These are phyloP conservation scores for Didymellaceae sp. DNA, from an alignment of 2,329 filamentous ascomycete genomes.

Conservation along the genomic window DNA sequence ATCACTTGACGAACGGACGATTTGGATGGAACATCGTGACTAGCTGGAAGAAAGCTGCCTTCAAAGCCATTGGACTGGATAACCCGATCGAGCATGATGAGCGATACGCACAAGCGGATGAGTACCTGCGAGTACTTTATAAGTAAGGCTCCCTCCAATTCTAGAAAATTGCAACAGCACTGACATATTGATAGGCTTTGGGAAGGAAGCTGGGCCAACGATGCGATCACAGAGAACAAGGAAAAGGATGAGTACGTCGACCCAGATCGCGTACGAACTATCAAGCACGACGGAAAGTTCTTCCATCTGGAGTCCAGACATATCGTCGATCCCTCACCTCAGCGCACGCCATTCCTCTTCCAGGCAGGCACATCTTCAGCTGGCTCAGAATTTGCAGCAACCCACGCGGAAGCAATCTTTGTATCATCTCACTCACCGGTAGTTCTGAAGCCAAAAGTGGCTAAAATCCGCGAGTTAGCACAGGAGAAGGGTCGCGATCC, in stretches of 20 bases:
- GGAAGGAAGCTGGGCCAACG: constrained; percentile 62
- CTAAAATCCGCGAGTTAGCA: constrained; percentile 61
- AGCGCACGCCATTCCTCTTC: constrained; percentile 50
- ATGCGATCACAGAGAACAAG: constrained; percentile 62
- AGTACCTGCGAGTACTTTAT: constrained; percentile 71
- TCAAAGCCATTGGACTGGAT: constrained; percentile 67
- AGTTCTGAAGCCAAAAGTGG: constrained; percentile 59
- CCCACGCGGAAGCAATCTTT: constrained; percentile 67
- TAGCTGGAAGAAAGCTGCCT: constrained; percentile 66
- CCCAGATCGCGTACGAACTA: constrained; percentile 64
- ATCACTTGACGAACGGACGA: constrained; percentile 66
- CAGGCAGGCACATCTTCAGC: constrained; percentile 67
- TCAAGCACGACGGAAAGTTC: constrained; percentile 67
- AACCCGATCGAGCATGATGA: constrained; percentile 66
- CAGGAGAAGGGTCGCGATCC: constrained; percentile 62
- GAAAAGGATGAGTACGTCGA: constrained; percentile 64
- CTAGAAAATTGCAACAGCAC: background rate
- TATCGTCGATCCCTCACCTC: constrained; percentile 52
- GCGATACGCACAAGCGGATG: constrained; percentile 71
- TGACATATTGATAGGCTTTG: constrained; percentile 51
- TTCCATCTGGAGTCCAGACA: constrained; percentile 55
- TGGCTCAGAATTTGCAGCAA: constrained; percentile 63
- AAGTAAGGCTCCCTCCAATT: constrained; percentile 52
- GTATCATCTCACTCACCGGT: constrained; percentile 61
- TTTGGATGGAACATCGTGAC: constrained; percentile 74